Evolutionary conservation across 306 rosid species (phyloP).

Genomic region (Quercus variabilis): DNA sequence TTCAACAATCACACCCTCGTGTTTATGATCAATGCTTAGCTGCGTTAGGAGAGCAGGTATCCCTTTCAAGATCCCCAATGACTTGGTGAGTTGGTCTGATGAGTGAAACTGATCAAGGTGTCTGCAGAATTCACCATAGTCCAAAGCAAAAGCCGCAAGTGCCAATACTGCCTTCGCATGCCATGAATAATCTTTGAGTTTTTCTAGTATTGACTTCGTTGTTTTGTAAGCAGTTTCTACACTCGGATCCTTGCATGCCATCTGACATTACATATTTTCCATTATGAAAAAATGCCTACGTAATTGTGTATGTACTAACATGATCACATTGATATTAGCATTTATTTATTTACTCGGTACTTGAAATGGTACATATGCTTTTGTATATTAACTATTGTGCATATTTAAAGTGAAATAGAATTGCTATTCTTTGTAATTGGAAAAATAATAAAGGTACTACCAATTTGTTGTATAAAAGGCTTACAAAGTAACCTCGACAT

Average conservation of each 20-base stretch:
- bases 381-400: no score
- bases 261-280: slow-evolving; percentile 19
- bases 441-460: no score
- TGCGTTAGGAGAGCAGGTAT: slow-evolving; percentile 48
- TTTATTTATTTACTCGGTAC: no score
- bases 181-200: slow-evolving; percentile 49
- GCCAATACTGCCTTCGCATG: slow-evolving; percentile 66
- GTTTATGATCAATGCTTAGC: slow-evolving; percentile 18
- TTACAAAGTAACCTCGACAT: no score
- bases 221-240: slow-evolving; percentile 52
- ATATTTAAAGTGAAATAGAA: no score
- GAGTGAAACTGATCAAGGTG: slow-evolving; percentile 41
- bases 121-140: slow-evolving; percentile 62
- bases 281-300: no score
- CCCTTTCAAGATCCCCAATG: slow-evolving; percentile 45
- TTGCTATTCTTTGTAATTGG: no score
- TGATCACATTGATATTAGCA: no score
- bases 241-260: slow-evolving; percentile 54
- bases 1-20: slow-evolving; percentile 35
- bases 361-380: no score
- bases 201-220: slow-evolving; percentile 48
- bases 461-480: no score
- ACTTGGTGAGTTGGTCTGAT: slow-evolving; percentile 50
- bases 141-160: slow-evolving; percentile 62
- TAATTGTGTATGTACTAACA: no score